Conservation (phyloP, 176 grass and related monocot species). For the Miscanthus lutarioriparius region DNA sequence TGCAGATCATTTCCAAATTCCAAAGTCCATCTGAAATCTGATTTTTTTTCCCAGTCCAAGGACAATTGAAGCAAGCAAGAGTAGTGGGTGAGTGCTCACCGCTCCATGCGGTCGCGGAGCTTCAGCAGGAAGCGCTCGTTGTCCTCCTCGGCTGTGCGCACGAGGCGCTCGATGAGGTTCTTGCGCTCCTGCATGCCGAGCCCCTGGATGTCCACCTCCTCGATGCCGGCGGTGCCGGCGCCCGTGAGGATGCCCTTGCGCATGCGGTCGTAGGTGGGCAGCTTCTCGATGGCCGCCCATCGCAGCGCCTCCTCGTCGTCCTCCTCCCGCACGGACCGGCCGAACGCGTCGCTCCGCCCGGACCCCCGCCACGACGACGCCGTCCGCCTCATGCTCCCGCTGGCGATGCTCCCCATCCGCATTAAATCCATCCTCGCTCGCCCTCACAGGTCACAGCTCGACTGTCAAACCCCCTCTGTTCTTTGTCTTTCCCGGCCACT, state of each 20-base stretch:
- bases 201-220: conserved; percentile 71
- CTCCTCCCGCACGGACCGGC: conserved; percentile 64
- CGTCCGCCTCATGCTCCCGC: conserved; percentile 47
- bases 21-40: too few relatives aligned
- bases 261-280: conserved; percentile 90
- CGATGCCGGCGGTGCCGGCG: background rate
- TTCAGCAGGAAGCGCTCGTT: conserved; percentile 92
- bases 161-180: conserved; percentile 74
- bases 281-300: conserved; percentile 95
- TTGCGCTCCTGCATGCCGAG: conserved; percentile 65
- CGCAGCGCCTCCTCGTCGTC: conserved; percentile 94
- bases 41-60: too few relatives aligned
- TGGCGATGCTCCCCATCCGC: conserved; percentile 41
- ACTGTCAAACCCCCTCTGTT: background rate
- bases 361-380: conserved; percentile 64
- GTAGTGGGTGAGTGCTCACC: conserved; percentile 30
- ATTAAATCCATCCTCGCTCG: conserved; percentile 17
- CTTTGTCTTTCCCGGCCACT: background rate
- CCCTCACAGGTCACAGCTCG: too few relatives aligned
- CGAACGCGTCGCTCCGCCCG: conserved; percentile 52
- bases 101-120: conserved; percentile 82
- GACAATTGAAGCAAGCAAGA: too few relatives aligned
- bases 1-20: too few relatives aligned
- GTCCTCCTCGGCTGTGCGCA: conserved; percentile 92
- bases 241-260: conserved; percentile 64